phyloP scores from a whole-genome alignment of 345 rosid species.

The Citrus trifoliata region DNA sequence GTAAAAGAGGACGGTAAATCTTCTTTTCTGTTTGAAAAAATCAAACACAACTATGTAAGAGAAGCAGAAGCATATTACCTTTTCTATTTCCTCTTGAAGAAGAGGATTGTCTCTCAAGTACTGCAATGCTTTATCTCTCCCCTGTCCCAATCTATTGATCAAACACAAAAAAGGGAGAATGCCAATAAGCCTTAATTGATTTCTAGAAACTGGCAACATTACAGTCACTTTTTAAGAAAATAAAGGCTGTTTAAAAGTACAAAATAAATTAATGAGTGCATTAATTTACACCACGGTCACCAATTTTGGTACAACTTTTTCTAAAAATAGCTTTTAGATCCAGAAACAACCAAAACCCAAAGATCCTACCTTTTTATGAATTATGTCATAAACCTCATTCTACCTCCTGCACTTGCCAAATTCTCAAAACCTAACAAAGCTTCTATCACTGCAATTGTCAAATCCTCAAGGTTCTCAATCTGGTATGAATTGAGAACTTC shows the following conservation, averaged over 20 bases:
- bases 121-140: conserved; percentile 88
- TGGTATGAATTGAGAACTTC: background rate
- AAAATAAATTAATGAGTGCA: background rate
- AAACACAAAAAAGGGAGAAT: conserved; percentile 1
- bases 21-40: background rate
- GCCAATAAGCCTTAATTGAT: background rate
- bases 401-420: background rate
- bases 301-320: background rate
- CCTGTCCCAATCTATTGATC: conserved; percentile 77
- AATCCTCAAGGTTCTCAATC: background rate
- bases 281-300: background rate
- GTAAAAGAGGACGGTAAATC: background rate
- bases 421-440: background rate
- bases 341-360: background rate
- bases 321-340: background rate
- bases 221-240: background rate
- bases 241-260: background rate
- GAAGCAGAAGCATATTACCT: conserved; percentile 38
- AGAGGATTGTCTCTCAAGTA: conserved; percentile 68
- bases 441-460: background rate
- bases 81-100: conserved; percentile 70
- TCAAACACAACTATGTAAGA: background rate
- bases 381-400: background rate
- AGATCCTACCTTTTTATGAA: background rate
- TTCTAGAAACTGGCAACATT: background rate